phyloP scores from a whole-genome alignment of 768 basidiomycete species.

The Suillus subaureus region DNA sequence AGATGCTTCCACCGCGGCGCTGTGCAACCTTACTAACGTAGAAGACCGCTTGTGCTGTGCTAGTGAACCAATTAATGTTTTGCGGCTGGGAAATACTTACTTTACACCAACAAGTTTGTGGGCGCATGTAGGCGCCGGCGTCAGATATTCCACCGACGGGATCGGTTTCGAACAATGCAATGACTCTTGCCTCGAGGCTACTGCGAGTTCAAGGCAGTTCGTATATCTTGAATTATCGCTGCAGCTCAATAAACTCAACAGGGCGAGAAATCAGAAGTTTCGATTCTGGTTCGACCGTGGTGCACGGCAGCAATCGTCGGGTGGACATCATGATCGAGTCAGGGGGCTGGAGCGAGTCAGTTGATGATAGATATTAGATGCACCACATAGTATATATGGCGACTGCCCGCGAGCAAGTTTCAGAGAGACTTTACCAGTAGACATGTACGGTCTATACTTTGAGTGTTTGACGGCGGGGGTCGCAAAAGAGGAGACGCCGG shows the following conservation, averaged over 20 bases:
- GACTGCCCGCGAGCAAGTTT: neutral
- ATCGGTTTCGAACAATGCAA: neutral
- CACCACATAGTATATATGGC: neutral
- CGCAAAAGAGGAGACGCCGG: neutral
- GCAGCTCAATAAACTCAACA: conserved; percentile 3
- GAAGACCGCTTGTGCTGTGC: conserved; percentile 11
- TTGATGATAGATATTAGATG: neutral
- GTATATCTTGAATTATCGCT: conserved; percentile 2
- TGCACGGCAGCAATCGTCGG: no score
- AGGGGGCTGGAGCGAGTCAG: neutral
- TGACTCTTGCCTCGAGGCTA: conserved; percentile 27
- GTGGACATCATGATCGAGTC: neutral
- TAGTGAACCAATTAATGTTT: neutral
- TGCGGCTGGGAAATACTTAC: conserved; percentile 6
- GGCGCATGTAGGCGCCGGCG: neutral
- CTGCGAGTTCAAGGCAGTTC: conserved; percentile 25
- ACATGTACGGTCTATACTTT: neutral
- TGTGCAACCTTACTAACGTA: conserved; percentile 18
- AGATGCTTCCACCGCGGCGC: conserved; percentile 16
- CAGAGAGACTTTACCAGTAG: neutral
- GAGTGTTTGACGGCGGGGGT: neutral
- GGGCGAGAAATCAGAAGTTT: neutral
- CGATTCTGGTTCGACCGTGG: neutral
- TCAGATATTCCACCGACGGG: conserved; percentile 2
- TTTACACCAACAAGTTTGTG: conserved; percentile 9